Evolutionary conservation across 495 filamentous ascomycete species (phyloP), one percentile per base, ranked within the genome.

Genomic region (Aspergillus affinis): DNA sequence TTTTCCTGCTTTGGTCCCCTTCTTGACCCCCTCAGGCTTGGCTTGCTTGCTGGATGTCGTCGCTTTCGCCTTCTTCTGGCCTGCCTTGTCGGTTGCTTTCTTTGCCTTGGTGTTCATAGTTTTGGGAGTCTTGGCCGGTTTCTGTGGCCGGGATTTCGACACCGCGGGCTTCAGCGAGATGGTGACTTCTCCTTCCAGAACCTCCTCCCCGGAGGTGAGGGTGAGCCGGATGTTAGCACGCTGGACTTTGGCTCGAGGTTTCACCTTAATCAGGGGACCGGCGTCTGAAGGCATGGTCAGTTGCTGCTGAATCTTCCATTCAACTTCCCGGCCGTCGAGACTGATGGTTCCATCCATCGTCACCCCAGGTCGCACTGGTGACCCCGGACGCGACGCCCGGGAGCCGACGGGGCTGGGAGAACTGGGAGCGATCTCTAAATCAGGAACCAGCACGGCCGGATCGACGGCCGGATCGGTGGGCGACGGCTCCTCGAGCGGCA

Each of bases 201-300:
- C 48, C n/a, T 67, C 61, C n/a, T 12, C 50, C 20, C 15, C 29
- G 10, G 48, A 57, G 18, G 59, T 57, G 9, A 67, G 18, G n/a
- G 2, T 62, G 6, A 67, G n/a, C 41, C 9, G 19, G 19, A 64
- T 12, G 8, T 57, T 47, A 30, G 61, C 61, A 36, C 18, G 49
- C 8, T 61, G 61, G 13, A 48, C 53, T 44, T 44, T 63, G 19
- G 51, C 55, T 41, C 54, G 49, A 13, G 36, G 55, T 7, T 54
- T 55, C 17, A 67, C 21, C 17, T 60, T 9, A 15, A 67, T 52
- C 3, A 62, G 49, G 5, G 46, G 45, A 7, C 58, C 47, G 3
- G 18, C n/a, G 29, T 51, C 55, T 0, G 12, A 18, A 21, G 48
- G 54, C 36, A 50, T 18, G 2, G 12, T 12, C 12, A 67, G 45